A percentile compares a stretch with the other conserved stretches of the same genome.
Conservation (phyloP, 805 yeast species). For the Cyberlindnera euphorbiae region DNA sequence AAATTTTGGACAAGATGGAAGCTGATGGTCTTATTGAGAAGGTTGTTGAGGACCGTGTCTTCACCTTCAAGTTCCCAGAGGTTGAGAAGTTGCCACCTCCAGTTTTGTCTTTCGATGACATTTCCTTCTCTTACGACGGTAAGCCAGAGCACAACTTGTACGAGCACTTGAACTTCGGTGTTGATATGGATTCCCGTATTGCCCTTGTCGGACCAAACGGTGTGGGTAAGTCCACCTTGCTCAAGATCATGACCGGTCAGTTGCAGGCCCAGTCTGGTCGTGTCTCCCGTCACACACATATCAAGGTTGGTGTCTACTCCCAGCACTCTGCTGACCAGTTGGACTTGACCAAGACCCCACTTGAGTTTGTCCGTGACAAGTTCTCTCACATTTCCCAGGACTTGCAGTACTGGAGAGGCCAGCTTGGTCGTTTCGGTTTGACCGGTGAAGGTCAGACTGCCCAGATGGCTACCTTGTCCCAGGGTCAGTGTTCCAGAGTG, state of each 20-base stretch:
- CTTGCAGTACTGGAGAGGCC: conserved; percentile 98
- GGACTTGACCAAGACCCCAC: conserved; percentile 90
- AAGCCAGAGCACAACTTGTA: conserved; percentile 81
- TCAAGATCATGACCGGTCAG: conserved; percentile 95
- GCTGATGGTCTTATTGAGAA: conserved; percentile 96
- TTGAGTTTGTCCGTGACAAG: conserved; percentile 95
- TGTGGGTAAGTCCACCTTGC: conserved; percentile 95
- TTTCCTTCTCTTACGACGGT: conserved; percentile 87
- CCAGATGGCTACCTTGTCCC: conserved; percentile 96
- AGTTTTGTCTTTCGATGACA: conserved; percentile 92
- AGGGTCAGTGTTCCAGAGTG: conserved; percentile 99
- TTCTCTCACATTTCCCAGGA: conserved; percentile 90
- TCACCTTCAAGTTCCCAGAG: conserved; percentile 89
- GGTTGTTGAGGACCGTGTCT: conserved; percentile 89
- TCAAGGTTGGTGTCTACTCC: conserved; percentile 97
- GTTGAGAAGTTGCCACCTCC: conserved; percentile 99
- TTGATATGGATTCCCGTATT: conserved; percentile 98
- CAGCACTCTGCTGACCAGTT: conserved; percentile 99
- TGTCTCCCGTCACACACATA: conserved; percentile 95
- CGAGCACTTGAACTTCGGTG: conserved; percentile 91
- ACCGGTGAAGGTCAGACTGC: conserved; percentile 99
- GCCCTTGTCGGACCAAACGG: conserved; percentile 99
- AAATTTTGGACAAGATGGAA: conserved; percentile 99
- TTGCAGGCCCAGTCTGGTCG: conserved; percentile 88
- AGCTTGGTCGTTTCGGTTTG: conserved; percentile 95